These are phyloP conservation scores for Pulveroboletus frians DNA, from an alignment of 768 basidiomycete genomes.

Conservation along the genomic window DNA sequence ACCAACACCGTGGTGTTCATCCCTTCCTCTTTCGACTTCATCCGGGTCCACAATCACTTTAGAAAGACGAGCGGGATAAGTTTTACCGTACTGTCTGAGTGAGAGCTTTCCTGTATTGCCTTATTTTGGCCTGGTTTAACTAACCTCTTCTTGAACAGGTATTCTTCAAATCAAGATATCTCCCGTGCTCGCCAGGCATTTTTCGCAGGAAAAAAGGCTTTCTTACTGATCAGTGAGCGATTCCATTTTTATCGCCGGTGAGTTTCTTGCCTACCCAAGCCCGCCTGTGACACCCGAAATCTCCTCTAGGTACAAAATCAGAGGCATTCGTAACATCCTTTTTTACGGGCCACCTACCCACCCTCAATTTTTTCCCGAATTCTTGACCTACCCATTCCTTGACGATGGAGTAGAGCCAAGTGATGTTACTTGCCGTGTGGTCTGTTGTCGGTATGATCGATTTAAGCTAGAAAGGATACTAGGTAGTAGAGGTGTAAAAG, in stretches of 20 bases:
- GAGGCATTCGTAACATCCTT: slow-evolving; percentile 87
- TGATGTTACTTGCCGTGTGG: slow-evolving; percentile 76
- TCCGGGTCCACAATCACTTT: slow-evolving; percentile 84
- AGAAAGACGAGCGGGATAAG: slow-evolving; percentile 63
- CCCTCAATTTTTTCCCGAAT: slow-evolving; percentile 87
- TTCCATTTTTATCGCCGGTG: slow-evolving; percentile 96
- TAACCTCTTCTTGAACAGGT: slow-evolving; percentile 41
- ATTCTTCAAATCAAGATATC: slow-evolving; percentile 91
- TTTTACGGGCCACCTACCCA: slow-evolving; percentile 94
- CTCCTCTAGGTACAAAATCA: slow-evolving; percentile 74
- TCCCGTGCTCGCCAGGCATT: slow-evolving; percentile 90
- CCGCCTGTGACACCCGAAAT: not conserved
- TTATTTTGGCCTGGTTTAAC: not conserved
- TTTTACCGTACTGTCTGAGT: slow-evolving; percentile 90
- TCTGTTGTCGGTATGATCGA: slow-evolving; percentile 89
- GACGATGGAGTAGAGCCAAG: slow-evolving; percentile 81
- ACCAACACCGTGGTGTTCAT: slow-evolving; percentile 84
- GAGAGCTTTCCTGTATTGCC: slow-evolving; percentile 19
- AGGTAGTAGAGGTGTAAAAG: slow-evolving; percentile 22
- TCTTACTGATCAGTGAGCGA: slow-evolving; percentile 91
- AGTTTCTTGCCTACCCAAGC: slow-evolving; percentile 10
- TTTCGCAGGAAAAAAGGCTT: slow-evolving; percentile 80
- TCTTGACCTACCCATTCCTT: slow-evolving; percentile 85
- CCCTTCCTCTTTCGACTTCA: slow-evolving; percentile 95
- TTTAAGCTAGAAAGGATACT: slow-evolving; percentile 79